Percentiles rank a stretch among this genome's conserved stretches.
These are phyloP conservation scores for Aspergillus tamarii DNA, from an alignment of 2,329 filamentous ascomycete species.

Conservation along the genomic window DNA sequence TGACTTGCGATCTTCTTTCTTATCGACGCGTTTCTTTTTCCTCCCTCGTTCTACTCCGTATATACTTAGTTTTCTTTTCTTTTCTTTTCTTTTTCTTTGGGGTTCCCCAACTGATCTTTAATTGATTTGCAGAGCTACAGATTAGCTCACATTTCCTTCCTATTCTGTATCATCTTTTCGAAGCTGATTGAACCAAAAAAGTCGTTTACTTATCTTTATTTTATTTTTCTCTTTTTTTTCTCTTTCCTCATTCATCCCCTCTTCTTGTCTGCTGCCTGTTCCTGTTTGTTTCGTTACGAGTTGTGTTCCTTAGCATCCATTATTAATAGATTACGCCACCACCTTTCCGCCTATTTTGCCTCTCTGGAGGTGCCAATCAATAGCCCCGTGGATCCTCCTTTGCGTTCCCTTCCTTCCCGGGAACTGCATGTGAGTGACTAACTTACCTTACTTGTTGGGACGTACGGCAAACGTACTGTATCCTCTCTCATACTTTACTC, in stretches of 20 bases:
- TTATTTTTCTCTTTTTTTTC: not conserved
- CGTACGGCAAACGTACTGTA: slow-evolving; percentile 8
- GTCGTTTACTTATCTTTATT: not conserved
- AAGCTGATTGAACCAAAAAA: too few relatives aligned
- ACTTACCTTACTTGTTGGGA: not conserved
- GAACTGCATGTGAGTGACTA: slow-evolving; percentile 16
- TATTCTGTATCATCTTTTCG: not conserved
- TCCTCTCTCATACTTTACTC: not conserved
- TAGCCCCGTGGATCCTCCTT: slow-evolving; percentile 17
- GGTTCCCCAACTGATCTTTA: not conserved
- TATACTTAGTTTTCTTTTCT: slow-evolving; percentile 16
- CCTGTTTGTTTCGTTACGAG: slow-evolving; percentile 6
- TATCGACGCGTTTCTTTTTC: slow-evolving; percentile 11
- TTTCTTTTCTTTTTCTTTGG: not conserved
- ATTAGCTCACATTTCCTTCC: not conserved
- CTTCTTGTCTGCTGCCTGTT: slow-evolving; percentile 11
- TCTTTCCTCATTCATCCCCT: not conserved
- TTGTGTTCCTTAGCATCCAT: slow-evolving; percentile 11
- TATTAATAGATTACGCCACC: slow-evolving; percentile 30
- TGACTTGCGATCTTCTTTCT: not conserved
- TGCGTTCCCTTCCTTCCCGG: slow-evolving; percentile 8
- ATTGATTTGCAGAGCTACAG: not conserved
- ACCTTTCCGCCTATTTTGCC: slow-evolving; percentile 15
- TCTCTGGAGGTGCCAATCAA: slow-evolving; percentile 2
- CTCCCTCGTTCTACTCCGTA: slow-evolving; percentile 1